These are phyloP conservation scores for Aspergillus saccharolyticus DNA, from an alignment of 495 filamentous ascomycete species.

Conservation along the genomic window DNA sequence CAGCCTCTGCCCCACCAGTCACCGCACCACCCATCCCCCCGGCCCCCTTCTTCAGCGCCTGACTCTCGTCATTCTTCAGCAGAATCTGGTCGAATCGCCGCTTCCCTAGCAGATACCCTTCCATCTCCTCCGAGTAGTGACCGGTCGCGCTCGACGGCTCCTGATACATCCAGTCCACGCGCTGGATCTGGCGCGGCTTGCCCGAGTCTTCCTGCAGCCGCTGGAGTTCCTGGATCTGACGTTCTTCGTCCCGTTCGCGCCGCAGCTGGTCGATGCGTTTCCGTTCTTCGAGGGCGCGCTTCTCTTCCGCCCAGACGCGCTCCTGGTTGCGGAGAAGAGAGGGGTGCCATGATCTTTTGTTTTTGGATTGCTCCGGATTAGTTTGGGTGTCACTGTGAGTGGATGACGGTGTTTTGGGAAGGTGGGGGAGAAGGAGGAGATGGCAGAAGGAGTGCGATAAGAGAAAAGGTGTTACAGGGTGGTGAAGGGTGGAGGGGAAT, in stretches of 20 bases:
- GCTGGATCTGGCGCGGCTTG: slow-evolving; percentile 63
- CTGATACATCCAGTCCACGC: slow-evolving; percentile 97
- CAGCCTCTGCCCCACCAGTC: slow-evolving; percentile 45
- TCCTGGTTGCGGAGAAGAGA: slow-evolving; percentile 76
- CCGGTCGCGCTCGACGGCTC: slow-evolving; percentile 75
- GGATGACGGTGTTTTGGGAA: too few relatives aligned
- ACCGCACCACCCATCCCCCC: slow-evolving; percentile 54
- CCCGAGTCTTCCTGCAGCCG: slow-evolving; percentile 85
- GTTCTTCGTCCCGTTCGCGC: slow-evolving; percentile 92
- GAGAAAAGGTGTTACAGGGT: not conserved
- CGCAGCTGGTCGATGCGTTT: slow-evolving; percentile 81
- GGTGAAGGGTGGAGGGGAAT: not conserved
- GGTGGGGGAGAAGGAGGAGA: too few relatives aligned
- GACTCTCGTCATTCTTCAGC: slow-evolving; percentile 75
- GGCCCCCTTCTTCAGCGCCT: slow-evolving; percentile 76
- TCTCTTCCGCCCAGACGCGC: slow-evolving; percentile 80
- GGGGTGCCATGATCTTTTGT: slow-evolving; percentile 74
- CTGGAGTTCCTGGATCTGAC: slow-evolving; percentile 85
- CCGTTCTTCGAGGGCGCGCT: slow-evolving; percentile 91
- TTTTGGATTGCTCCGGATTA: slow-evolving; percentile 13
- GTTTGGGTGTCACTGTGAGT: too few relatives aligned
- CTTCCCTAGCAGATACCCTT: slow-evolving; percentile 90
- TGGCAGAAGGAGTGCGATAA: too few relatives aligned
- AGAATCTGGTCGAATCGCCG: slow-evolving; percentile 76
- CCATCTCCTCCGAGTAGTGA: slow-evolving; percentile 86